phyloP scores from a whole-genome alignment of 495 filamentous ascomycete genomes.

The Lentithecium fluviatile region DNA sequence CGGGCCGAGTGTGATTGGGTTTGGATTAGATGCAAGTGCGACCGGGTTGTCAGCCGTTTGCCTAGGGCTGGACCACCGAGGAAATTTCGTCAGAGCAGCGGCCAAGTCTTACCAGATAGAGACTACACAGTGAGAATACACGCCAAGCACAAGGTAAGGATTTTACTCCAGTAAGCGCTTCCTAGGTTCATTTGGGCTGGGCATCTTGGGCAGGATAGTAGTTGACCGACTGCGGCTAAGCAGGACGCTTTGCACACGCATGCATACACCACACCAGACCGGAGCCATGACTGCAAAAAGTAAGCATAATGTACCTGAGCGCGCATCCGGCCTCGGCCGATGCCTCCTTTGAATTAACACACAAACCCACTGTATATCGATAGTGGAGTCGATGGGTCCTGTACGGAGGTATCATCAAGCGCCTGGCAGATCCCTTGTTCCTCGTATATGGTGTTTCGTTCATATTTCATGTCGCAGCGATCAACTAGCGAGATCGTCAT shows the following conservation, averaged over 20 bases:
- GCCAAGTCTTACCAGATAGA: too few species aligned
- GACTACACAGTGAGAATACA: too few species aligned
- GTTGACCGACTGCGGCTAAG: neutral
- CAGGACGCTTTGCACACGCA: neutral
- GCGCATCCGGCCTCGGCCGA: conserved; percentile 14
- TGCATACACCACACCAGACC: neutral
- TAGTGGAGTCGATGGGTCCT: neutral
- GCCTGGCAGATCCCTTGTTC: conserved; percentile 1
- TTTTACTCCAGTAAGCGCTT: neutral
- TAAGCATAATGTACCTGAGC: conserved; percentile 23
- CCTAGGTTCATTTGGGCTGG: neutral
- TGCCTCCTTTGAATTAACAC: neutral
- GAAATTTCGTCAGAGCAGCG: too few species aligned
- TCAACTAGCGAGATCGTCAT: neutral
- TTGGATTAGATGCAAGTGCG: too few species aligned
- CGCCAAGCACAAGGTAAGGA: neutral
- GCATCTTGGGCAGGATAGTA: conserved; percentile 6
- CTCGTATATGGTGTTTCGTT: conserved; percentile 1
- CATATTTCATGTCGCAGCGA: conserved; percentile 3
- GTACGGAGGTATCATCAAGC: conserved; percentile 6
- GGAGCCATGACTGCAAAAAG: conserved; percentile 19
- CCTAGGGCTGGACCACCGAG: too few species aligned
- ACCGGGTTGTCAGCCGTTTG: too few species aligned
- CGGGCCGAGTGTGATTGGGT: too few species aligned
- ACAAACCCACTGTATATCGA: conserved; percentile 6